Percentiles rank a stretch among this genome's conserved stretches.
These are phyloP conservation scores for Lentinula raphanica DNA, from an alignment of 768 basidiomycete species.

Conservation along the genomic window DNA sequence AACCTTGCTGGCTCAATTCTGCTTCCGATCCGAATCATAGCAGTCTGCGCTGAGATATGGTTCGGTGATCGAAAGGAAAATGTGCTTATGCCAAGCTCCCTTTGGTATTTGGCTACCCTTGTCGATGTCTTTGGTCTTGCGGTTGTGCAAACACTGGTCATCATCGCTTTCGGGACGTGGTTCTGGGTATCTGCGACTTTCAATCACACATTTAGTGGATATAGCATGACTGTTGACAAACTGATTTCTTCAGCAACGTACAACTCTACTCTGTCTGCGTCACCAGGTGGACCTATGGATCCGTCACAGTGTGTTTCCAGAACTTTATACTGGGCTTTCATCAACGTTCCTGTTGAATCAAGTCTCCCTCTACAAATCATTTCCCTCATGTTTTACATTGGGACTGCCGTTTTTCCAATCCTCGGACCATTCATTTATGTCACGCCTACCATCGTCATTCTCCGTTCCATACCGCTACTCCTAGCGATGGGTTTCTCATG, in stretches of 20 bases:
- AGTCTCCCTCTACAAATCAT: neutral
- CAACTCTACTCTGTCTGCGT: neutral
- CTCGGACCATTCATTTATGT: neutral
- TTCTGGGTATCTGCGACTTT: neutral
- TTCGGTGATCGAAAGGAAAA: neutral
- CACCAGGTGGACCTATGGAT: neutral
- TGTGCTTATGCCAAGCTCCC: neutral
- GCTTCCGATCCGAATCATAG: neutral
- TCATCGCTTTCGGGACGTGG: neutral
- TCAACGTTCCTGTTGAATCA: neutral
- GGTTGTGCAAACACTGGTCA: neutral
- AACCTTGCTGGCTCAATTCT: neutral
- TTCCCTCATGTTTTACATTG: neutral
- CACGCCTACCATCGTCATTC: neutral
- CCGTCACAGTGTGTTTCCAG: neutral
- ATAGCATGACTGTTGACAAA: neutral
- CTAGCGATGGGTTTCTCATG: neutral
- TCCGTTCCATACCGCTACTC: neutral
- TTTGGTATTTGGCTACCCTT: neutral
- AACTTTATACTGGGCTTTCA: neutral
- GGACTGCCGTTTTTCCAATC: neutral
- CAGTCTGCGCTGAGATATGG: neutral
- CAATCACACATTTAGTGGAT: neutral
- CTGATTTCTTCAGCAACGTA: neutral
- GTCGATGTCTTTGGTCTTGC: neutral